phyloP scores from a whole-genome alignment of 2,329 filamentous ascomycete species.

The Fusarium beomiforme region DNA sequence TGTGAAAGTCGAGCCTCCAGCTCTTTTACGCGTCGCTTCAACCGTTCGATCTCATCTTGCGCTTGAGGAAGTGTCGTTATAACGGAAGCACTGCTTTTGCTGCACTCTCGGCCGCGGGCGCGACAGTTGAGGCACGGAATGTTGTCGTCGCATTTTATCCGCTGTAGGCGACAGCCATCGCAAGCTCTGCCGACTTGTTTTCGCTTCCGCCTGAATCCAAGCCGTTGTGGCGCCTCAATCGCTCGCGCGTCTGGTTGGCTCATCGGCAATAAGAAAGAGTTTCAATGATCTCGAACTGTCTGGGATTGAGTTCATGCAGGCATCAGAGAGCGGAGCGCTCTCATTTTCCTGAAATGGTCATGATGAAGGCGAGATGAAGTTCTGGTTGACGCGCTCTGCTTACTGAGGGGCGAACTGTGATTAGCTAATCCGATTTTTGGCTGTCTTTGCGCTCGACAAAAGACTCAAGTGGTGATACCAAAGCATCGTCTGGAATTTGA shows the following conservation, averaged over 20 bases:
- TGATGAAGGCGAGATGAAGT: neutral
- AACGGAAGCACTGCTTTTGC: neutral
- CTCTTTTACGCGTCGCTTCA: neutral
- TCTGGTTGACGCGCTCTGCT: neutral
- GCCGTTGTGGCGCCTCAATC: neutral
- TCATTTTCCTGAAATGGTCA: neutral
- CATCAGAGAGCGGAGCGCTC: neutral
- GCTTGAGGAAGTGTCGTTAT: constrained; percentile 8
- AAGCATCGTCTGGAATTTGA: no score
- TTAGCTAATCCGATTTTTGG: neutral
- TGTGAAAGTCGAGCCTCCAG: neutral
- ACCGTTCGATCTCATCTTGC: constrained; percentile 5
- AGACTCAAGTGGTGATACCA: no score
- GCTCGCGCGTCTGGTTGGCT: neutral
- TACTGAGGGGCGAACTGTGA: neutral
- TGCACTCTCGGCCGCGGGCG: neutral
- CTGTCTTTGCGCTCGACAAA: neutral
- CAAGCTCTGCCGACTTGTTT: constrained; percentile 28
- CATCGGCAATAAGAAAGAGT: neutral
- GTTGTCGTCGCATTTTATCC: constrained; percentile 25
- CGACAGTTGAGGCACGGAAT: constrained; percentile 20
- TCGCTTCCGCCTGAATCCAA: constrained; percentile 16
- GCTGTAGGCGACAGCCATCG: constrained; percentile 12
- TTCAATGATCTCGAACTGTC: rapidly evolving
- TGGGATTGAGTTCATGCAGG: no score